Percentiles rank a stretch among this genome's conserved stretches.
These are phyloP conservation scores for Lasiosphaeria ovina DNA, from an alignment of 495 filamentous ascomycete species.

Conservation along the genomic window DNA sequence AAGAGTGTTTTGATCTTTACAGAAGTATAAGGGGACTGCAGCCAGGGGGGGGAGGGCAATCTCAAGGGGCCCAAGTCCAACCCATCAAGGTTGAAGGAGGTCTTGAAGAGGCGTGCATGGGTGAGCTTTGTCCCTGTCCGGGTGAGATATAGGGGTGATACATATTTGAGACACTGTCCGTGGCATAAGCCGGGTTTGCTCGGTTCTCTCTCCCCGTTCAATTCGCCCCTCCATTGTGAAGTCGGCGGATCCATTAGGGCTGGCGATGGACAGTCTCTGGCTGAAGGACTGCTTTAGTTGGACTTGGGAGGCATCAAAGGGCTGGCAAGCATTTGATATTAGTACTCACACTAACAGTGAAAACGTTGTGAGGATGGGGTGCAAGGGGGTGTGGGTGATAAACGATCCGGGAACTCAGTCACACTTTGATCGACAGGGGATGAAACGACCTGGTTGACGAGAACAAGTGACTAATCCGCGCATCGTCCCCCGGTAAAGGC, in stretches of 20 bases:
- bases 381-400: neutral
- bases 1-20: neutral
- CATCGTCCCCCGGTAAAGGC: neutral
- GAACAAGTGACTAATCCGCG: neutral
- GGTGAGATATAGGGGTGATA: neutral
- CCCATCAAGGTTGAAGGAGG: neutral
- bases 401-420: neutral
- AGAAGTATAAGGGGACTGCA: neutral
- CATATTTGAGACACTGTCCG: neutral
- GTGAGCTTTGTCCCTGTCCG: neutral
- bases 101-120: slow-evolving; percentile 1
- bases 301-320: neutral
- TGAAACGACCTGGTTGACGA: neutral
- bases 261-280: neutral
- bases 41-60: neutral
- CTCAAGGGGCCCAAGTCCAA: neutral
- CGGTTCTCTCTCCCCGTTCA: neutral
- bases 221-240: neutral
- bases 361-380: neutral
- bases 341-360: neutral
- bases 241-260: neutral
- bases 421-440: neutral
- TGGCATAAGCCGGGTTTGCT: neutral
- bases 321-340: neutral
- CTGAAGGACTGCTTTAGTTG: neutral